Base-by-base conservation (phyloP, 768 basidiomycete genomes). In the Agrocybe praecox region DNA sequence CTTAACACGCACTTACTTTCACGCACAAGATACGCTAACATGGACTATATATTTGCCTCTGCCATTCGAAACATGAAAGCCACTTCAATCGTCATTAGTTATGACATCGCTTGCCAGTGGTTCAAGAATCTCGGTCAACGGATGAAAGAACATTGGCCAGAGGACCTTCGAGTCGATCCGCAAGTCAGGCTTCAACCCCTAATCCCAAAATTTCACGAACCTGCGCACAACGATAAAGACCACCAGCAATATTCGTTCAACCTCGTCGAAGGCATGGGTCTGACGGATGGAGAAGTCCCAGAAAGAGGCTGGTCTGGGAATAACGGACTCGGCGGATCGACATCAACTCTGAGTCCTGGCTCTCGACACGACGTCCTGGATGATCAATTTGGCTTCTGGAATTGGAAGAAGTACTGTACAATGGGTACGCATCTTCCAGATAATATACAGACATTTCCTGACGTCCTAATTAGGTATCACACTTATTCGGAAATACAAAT, bases 41-140 rank as follows among this genome's bases (percentile, higher is more conserved):
- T 63, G 62, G 62, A 63, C 46, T 63, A 49, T 21, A 46, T 60
- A 1, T 55, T 63, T 14, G 53, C 32, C 0, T 34, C 59, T 2
- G 34, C 59, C 7, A 21, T 63, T n/a, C 51, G 44, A 32, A 21
- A 18, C 23, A 19, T 47, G n/a, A 18, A 17, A 5, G 24, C 53
- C 6, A 14, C 26, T 9, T 22, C 32, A 1, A 40, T 63, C 22
- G 15, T 57, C 0, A 53, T 60, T 23, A 65, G 64, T 18, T 75
- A n/a, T n/a, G n/a, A n/a, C n/a, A n/a, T n/a, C n/a, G n/a, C n/a
- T n/a, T n/a, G n/a, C n/a, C n/a, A n/a, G n/a, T n/a, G n/a, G n/a
- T n/a, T n/a, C n/a, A n/a, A n/a, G n/a, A n/a, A n/a, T n/a, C n/a
- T n/a, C n/a, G n/a, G n/a, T n/a, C n/a, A n/a, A n/a, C n/a, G n/a